A percentile compares a stretch with the other conserved stretches of the same genome.
Conservation (phyloP, 1,139 yeast species). For the Yamadazyma jaroonii region DNA sequence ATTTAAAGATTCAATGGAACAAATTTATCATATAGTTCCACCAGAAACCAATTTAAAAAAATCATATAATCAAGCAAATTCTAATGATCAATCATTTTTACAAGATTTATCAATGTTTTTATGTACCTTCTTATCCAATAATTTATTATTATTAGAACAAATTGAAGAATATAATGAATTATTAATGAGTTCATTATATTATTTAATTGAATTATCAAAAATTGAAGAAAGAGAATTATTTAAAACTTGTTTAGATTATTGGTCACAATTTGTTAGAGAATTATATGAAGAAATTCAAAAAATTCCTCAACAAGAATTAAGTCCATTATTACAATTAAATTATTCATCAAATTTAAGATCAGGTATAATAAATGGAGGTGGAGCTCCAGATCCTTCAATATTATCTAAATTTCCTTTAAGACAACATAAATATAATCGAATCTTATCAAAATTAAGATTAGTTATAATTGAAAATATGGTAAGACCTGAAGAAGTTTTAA, state of each 20-base stretch:
- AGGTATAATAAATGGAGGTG: conserved; percentile 38
- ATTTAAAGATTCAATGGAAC: conserved; percentile 74
- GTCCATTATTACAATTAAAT: conserved; percentile 73
- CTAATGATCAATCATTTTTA: conserved; percentile 88
- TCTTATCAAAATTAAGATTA: conserved; percentile 78
- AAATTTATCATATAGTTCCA: conserved; percentile 71
- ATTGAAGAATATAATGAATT: conserved; percentile 58
- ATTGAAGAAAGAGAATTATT: conserved; percentile 95
- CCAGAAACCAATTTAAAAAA: conserved; percentile 68
- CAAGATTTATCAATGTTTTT: conserved; percentile 95
- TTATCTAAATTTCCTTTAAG: conserved; percentile 77
- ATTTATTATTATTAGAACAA: conserved; percentile 70
- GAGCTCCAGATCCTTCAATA: conserved; percentile 83
- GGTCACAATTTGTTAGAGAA: conserved; percentile 80
- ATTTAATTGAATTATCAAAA: conserved; percentile 79
- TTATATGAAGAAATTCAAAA: conserved; percentile 84
- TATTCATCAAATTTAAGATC: conserved; percentile 48
- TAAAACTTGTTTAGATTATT: conserved; percentile 92
- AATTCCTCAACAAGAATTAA: conserved; percentile 66
- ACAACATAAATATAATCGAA: conserved; percentile 73
- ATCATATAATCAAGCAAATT: conserved; percentile 71
- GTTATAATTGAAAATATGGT: conserved; percentile 97
- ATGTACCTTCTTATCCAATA: conserved; percentile 79
- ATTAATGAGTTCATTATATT: conserved; percentile 69
- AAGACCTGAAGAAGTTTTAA: conserved; percentile 94